A percentile compares a stretch with the other conserved stretches of the same genome.
Conservation (phyloP, 805 yeast genomes). For the Pichia scutulata region DNA sequence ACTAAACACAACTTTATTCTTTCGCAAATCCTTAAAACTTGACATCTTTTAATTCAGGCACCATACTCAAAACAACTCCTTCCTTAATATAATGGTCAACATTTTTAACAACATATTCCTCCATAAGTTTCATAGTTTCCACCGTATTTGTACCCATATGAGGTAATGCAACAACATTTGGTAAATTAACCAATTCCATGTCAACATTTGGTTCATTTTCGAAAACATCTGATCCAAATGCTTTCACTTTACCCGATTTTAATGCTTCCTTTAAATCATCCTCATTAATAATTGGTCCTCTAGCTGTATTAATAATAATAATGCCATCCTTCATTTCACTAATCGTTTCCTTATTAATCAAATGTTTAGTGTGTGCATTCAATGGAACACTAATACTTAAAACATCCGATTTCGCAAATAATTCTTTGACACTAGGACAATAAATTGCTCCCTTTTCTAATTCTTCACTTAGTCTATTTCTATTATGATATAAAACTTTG, state of each 20-base stretch:
- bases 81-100: constrained; percentile 47
- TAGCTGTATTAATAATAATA: constrained; percentile 73
- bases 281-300: constrained; percentile 81
- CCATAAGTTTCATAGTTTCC: constrained; percentile 77
- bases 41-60: constrained; percentile 59
- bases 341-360: constrained; percentile 53
- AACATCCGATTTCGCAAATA: constrained; percentile 57
- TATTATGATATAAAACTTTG: constrained; percentile 65
- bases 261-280: constrained; percentile 46
- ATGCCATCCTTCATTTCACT: constrained; percentile 72
- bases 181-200: constrained; percentile 50
- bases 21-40: no score
- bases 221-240: constrained; percentile 70
- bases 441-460: constrained; percentile 65
- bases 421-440: constrained; percentile 55
- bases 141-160: constrained; percentile 81
- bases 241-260: constrained; percentile 54
- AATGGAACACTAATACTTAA: constrained; percentile 72
- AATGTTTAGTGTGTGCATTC: constrained; percentile 62
- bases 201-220: constrained; percentile 70
- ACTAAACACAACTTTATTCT: no score
- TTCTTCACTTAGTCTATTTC: constrained; percentile 49
- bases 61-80: constrained; percentile 66
- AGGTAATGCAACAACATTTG: constrained; percentile 71
- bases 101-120: constrained; percentile 66